Percentiles rank a stretch among this genome's conserved stretches.
Conservation (phyloP, 441 rosid genomes). For the Aleurites moluccanus region DNA sequence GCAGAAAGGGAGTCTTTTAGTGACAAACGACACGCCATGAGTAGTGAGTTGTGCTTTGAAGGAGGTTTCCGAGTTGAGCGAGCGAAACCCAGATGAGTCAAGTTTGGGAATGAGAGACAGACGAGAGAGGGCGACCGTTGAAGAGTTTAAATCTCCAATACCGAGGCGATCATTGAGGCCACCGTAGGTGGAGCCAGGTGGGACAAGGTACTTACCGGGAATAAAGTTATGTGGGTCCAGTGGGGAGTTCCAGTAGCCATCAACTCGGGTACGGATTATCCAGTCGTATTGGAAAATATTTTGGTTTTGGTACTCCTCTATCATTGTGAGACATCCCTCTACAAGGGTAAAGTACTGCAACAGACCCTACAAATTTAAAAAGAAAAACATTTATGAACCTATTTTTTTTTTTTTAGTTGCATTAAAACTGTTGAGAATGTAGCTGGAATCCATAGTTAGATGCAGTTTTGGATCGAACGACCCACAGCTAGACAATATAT, state of each 20-base stretch:
- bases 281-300: conserved; percentile 73
- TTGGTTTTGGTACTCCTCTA: conserved; percentile 50
- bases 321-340: conserved; percentile 77
- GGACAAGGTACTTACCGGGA: conserved; percentile 65
- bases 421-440: not conserved
- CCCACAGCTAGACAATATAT: too few species aligned
- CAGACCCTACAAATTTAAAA: conserved; percentile 61
- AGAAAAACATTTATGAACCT: too few species aligned
- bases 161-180: conserved; percentile 97
- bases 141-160: conserved; percentile 64
- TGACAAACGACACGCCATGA: conserved; percentile 40
- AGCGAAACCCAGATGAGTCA: conserved; percentile 48
- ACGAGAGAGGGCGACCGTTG: conserved; percentile 75
- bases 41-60: conserved; percentile 77
- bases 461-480: too few species aligned
- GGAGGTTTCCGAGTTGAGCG: conserved; percentile 87
- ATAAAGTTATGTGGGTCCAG: conserved; percentile 58
- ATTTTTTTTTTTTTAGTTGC: too few species aligned
- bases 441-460: too few species aligned
- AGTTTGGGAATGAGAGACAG: conserved; percentile 72
- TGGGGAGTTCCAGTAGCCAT: conserved; percentile 81
- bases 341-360: conserved; percentile 82
- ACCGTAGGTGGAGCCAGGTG: conserved; percentile 82
- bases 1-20: conserved; percentile 72
- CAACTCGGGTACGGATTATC: conserved; percentile 91